Percentiles rank a stretch among this genome's conserved stretches.
Evolutionary conservation across 2,329 filamentous ascomycete species (phyloP).

Genomic region (Cryphonectria carpinicola): DNA sequence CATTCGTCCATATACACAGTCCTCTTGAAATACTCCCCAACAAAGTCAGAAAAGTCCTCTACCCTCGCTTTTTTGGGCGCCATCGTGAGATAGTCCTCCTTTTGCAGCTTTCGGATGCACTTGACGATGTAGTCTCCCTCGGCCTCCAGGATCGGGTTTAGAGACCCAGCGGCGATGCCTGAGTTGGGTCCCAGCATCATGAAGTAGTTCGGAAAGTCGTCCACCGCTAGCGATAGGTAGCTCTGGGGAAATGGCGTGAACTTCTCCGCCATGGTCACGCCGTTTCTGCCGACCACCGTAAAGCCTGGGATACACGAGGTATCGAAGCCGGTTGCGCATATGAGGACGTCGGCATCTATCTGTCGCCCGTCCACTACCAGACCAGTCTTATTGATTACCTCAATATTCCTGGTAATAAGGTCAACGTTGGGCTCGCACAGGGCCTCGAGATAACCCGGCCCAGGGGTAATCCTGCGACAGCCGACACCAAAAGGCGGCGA

Average conservation of each 20-base stretch:
- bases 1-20: conserved; percentile 35
- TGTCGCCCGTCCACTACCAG: conserved; percentile 5
- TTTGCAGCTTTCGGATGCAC: conserved; percentile 36
- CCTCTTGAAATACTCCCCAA: conserved; percentile 35
- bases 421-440: conserved; percentile 48
- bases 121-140: conserved; percentile 38
- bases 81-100: conserved; percentile 34
- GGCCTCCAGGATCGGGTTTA: conserved; percentile 35
- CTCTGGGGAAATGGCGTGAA: conserved; percentile 30
- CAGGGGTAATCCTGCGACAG: conserved; percentile 47
- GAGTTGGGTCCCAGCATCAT: conserved; percentile 33
- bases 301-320: conserved; percentile 32
- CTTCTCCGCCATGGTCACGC: conserved; percentile 30
- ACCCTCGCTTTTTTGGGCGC: conserved; percentile 34
- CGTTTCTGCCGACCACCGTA: conserved; percentile 32
- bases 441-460: conserved; percentile 47
- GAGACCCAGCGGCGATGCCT: conserved; percentile 33
- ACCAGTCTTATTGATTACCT: conserved; percentile 33
- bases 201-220: conserved; percentile 29
- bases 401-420: conserved; percentile 32
- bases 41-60: conserved; percentile 38
- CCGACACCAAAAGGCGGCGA: conserved; percentile 46
- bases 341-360: conserved; percentile 38
- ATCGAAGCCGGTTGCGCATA: conserved; percentile 42
- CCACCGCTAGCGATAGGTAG: conserved; percentile 24